Base-by-base conservation (phyloP, 2,329 filamentous ascomycete genomes). In the Raffaelea albimanens region DNA sequence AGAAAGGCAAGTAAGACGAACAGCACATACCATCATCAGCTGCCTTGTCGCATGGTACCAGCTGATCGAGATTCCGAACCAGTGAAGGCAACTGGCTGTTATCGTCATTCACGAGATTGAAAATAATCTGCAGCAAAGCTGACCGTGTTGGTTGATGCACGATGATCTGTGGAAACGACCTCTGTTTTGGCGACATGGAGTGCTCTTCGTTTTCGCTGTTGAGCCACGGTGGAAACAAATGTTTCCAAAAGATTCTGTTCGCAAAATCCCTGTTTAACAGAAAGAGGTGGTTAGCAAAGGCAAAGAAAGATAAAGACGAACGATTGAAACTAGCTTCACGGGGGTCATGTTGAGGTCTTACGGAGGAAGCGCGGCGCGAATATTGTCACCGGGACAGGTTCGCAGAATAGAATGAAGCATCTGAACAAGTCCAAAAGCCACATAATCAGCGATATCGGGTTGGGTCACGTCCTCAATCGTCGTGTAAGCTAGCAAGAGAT, bases 51-150 rank as follows among this genome's bases (percentile, higher is more conserved):
- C 73, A 69, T 4, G 75, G 70, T 10, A 78, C 72, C 33, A 83
- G 59, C 18, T 65, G 64, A 23, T 67, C 60, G 40, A 83, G 60
- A 36, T 69, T 63, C 16, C 70, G 60, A n/a, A 87, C 56, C 3
- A 85, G 60, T n/a, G 58, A 60, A 8, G 59, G 58, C 47, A 80
- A 71, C 52, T 77, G 73, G 5, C 59, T 55, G 5, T 64, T 58
- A 46, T 75, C 69, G 29, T 75, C 69, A 48, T 74, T 75, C 31
- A 76, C 71, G 7, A 87, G 61, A 9, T 66, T 60, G 22, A 76
- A 69, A 34, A 88, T 64, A 25, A 84, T 72, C 40, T 78, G 73
- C 53, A 79, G 80, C 7, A 89, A 63, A 52, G 74, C 73, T 21
- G 69, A 65, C 22, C 85, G 72, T 9, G 80, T 82, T 29, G 68